These are phyloP conservation scores for Beauveria sp. DNA, from an alignment of 2,329 filamentous ascomycete species.

Conservation along the genomic window DNA sequence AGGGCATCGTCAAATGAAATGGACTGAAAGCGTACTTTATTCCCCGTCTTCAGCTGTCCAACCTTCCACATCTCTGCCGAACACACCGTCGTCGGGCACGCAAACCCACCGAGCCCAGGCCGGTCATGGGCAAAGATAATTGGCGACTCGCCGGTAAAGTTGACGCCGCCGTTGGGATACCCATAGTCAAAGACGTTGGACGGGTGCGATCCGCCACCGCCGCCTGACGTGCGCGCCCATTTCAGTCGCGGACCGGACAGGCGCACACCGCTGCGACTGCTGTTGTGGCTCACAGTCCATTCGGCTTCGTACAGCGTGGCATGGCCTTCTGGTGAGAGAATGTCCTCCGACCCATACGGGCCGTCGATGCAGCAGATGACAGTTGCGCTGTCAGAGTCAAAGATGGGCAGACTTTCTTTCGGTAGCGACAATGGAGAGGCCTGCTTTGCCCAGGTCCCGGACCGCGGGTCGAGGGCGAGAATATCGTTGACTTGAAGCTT, in stretches of 20 bases:
- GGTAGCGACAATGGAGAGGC: slow-evolving; percentile 11
- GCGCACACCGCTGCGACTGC: slow-evolving; percentile 51
- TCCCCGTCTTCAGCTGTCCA: slow-evolving; percentile 53
- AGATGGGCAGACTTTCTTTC: background rate
- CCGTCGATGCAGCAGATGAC: slow-evolving; percentile 19
- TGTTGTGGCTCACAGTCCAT: slow-evolving; percentile 55
- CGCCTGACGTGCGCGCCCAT: slow-evolving; percentile 53
- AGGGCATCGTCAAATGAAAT: background rate
- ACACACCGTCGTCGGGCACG: slow-evolving; percentile 47
- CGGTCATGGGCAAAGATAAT: slow-evolving; percentile 51
- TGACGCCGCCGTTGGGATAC: slow-evolving; percentile 49
- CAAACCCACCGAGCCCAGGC: slow-evolving; percentile 54
- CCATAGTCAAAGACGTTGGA: slow-evolving; percentile 52
- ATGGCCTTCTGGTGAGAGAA: slow-evolving; percentile 37
- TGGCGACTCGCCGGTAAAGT: slow-evolving; percentile 54
- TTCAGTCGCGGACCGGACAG: slow-evolving; percentile 50
- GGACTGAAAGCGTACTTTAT: slow-evolving; percentile 23
- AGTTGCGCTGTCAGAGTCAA: slow-evolving; percentile 13
- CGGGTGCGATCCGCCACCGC: slow-evolving; percentile 56
- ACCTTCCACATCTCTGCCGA: slow-evolving; percentile 54
- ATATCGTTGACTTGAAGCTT: slow-evolving; percentile 46
- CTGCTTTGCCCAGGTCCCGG: background rate
- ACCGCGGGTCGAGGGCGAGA: slow-evolving; percentile 30
- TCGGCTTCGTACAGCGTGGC: slow-evolving; percentile 47
- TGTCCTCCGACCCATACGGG: slow-evolving; percentile 24